These are phyloP conservation scores for Solanum dulcamara DNA, from an alignment of 257 asterid species.

Conservation along the genomic window DNA sequence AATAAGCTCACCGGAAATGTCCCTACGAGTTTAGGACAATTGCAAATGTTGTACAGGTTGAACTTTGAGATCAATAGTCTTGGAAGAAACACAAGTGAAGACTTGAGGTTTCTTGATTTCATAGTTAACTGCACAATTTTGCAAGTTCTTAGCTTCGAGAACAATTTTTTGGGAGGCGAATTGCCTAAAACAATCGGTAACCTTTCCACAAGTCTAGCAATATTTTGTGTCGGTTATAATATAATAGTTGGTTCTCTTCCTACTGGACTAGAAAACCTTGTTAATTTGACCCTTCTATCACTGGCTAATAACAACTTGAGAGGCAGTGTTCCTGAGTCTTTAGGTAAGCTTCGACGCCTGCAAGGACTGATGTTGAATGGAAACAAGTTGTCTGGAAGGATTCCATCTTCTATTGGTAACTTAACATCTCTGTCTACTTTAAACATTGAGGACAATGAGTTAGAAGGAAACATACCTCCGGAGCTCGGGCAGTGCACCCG, in stretches of 20 bases:
- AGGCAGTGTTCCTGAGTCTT: slow-evolving; percentile 4
- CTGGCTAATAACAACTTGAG: not conserved
- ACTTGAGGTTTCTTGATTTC: slow-evolving; percentile 3
- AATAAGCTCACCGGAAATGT: slow-evolving; percentile 1
- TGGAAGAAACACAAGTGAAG: slow-evolving; percentile 1
- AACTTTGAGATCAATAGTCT: slow-evolving; percentile 3
- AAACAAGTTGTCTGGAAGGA: not conserved
- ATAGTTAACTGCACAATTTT: slow-evolving; percentile 11
- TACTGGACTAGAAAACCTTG: not conserved
- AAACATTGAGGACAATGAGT: not conserved
- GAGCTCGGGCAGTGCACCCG: not conserved
- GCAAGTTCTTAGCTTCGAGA: slow-evolving; percentile 5
- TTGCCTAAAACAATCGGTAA: slow-evolving; percentile 9
- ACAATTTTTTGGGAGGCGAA: slow-evolving; percentile 1
- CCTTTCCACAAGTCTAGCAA: slow-evolving; percentile 7
- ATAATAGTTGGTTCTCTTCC: slow-evolving; percentile 8
- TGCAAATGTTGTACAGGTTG: not conserved
- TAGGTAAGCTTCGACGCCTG: not conserved
- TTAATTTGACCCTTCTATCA: not conserved
- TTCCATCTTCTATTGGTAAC: slow-evolving; percentile 6
- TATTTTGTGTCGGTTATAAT: slow-evolving; percentile 1
- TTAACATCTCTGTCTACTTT: not conserved
- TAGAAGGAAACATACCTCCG: slow-evolving; percentile 3
- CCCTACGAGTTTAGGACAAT: not conserved
- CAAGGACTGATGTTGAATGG: not conserved